phyloP scores from a whole-genome alignment of 2,329 filamentous ascomycete species.

The Sarocladium brachiariae region DNA sequence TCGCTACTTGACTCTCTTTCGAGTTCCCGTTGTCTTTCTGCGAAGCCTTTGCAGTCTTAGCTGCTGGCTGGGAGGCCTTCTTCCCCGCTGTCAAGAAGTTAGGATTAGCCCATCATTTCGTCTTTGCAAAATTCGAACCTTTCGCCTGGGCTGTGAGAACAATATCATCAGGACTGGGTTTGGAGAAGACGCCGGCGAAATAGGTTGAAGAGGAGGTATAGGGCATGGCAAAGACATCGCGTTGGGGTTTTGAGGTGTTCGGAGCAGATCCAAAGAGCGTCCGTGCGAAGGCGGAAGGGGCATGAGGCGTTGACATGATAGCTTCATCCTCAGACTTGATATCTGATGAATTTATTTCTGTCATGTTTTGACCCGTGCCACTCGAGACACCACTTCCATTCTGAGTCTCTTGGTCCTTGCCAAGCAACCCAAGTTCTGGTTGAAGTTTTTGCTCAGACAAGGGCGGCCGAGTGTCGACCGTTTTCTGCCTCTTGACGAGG shows the following conservation, averaged over 20 bases:
- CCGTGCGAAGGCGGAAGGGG: conserved; percentile 51
- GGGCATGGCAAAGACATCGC: conserved; percentile 36
- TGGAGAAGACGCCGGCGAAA: conserved; percentile 61
- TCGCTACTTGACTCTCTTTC: conserved; percentile 18
- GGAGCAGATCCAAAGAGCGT: conserved; percentile 42
- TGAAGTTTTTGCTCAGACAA: neutral
- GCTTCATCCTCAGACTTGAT: conserved; percentile 3
- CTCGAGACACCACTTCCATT: neutral
- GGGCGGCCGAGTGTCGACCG: conserved; percentile 6
- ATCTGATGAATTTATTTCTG: neutral
- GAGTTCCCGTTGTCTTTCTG: conserved; percentile 26
- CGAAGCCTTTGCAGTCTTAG: conserved; percentile 9
- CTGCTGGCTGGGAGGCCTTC: conserved; percentile 22
- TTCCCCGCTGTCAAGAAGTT: conserved; percentile 45
- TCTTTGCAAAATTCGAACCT: conserved; percentile 62
- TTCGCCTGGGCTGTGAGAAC: conserved; percentile 82
- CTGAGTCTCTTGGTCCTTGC: no score
- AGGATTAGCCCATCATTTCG: conserved; percentile 45
- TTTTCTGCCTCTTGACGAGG: conserved; percentile 20
- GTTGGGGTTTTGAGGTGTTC: conserved; percentile 20
- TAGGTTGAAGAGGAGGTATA: conserved; percentile 43
- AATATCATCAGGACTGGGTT: conserved; percentile 86
- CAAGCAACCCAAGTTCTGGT: no score
- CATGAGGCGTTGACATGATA: conserved; percentile 15
- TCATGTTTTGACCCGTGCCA: neutral